Conservation (phyloP, 2,329 filamentous ascomycete species). For the Lecanoromycetidae sp. region DNA sequence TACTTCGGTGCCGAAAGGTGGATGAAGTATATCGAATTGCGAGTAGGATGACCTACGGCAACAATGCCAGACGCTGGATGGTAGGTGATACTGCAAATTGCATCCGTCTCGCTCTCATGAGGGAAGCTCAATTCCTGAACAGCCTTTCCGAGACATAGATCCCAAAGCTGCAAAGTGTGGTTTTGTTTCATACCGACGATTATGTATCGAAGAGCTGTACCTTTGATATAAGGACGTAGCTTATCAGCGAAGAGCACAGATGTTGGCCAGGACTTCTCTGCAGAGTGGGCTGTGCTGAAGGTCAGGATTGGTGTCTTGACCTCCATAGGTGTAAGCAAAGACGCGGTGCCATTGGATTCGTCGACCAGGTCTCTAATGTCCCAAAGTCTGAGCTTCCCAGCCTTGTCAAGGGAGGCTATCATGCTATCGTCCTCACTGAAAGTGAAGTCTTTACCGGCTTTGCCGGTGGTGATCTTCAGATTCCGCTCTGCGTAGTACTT, state of each 20-base stretch:
- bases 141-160: constrained; percentile 84
- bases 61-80: constrained; percentile 88
- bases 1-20: constrained; percentile 92
- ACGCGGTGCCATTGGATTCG: constrained; percentile 33
- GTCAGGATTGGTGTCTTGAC: constrained; percentile 78
- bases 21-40: constrained; percentile 95
- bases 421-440: constrained; percentile 95
- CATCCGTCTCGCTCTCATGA: constrained; percentile 89
- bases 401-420: constrained; percentile 93
- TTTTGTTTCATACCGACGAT: constrained; percentile 98
- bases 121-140: constrained; percentile 96
- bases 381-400: constrained; percentile 94
- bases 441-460: constrained; percentile 94
- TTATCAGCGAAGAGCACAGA: constrained; percentile 95
- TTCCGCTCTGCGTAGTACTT: constrained; percentile 76
- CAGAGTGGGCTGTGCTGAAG: constrained; percentile 70
- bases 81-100: constrained; percentile 95
- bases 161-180: constrained; percentile 96
- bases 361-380: constrained; percentile 70
- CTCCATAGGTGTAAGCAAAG: constrained; percentile 48
- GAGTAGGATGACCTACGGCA: constrained; percentile 85
- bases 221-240: constrained; percentile 81
- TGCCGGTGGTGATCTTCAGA: constrained; percentile 89
- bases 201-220: constrained; percentile 82
- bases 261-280: constrained; percentile 92